A percentile compares a stretch with the other conserved stretches of the same genome.
Evolutionary conservation across 2,329 filamentous ascomycete genomes (phyloP).

Genomic region (Herpotrichia juniperi): DNA sequence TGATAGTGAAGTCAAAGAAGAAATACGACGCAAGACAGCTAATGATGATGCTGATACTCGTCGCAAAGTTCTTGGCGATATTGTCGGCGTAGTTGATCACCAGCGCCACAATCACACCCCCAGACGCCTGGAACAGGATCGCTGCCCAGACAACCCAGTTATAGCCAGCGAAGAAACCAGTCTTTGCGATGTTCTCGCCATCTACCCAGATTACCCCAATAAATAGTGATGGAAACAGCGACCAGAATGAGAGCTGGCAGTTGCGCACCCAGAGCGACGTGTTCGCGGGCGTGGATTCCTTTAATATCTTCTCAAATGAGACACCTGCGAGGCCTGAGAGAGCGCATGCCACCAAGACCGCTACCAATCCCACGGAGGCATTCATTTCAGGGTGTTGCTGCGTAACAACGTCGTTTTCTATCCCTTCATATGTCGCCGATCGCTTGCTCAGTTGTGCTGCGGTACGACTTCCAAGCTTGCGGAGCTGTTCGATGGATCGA

Average conservation of each 20-base stretch:
- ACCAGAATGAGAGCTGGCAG: slow-evolving; percentile 93
- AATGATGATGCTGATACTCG: slow-evolving; percentile 87
- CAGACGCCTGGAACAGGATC: slow-evolving; percentile 80
- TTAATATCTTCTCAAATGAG: slow-evolving; percentile 89
- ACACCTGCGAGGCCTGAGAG: slow-evolving; percentile 86
- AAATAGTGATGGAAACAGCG: slow-evolving; percentile 85
- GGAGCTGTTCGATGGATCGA: slow-evolving; percentile 77
- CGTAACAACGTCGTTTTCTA: slow-evolving; percentile 66
- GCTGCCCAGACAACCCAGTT: slow-evolving; percentile 90
- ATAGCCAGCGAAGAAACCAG: slow-evolving; percentile 94
- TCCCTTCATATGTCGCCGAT: slow-evolving; percentile 90
- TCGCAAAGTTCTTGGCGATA: slow-evolving; percentile 92
- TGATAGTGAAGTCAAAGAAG: slow-evolving; percentile 82
- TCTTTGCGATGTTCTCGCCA: slow-evolving; percentile 78
- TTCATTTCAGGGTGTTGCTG: slow-evolving; percentile 68
- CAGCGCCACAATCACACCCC: slow-evolving; percentile 82
- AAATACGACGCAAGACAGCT: slow-evolving; percentile 84
- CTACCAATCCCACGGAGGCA: slow-evolving; percentile 76
- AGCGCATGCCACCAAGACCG: slow-evolving; percentile 77
- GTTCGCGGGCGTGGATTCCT: slow-evolving; percentile 75
- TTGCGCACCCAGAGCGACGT: slow-evolving; percentile 93
- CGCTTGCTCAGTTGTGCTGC: slow-evolving; percentile 60
- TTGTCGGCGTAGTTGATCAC: slow-evolving; percentile 86
- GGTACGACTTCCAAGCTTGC: slow-evolving; percentile 64
- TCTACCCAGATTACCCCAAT: slow-evolving; percentile 88